Evolutionary conservation across 306 rosid genomes (phyloP).

Genomic region (Medicago lupulina): DNA sequence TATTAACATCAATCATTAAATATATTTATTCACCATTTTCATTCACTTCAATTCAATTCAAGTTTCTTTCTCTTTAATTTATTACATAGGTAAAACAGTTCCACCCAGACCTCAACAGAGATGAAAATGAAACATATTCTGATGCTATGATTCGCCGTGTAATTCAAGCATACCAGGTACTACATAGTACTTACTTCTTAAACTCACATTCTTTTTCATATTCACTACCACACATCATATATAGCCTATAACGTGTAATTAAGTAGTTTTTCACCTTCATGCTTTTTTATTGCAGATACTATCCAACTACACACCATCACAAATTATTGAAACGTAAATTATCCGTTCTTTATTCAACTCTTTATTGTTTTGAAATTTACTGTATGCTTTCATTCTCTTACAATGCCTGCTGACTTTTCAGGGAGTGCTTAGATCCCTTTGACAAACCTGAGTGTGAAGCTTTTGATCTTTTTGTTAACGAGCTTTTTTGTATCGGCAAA

Average conservation of each 20-base stretch:
- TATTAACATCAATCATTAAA: constrained; percentile 19
- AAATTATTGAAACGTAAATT: constrained; percentile 72
- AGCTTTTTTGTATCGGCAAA: constrained; percentile 79
- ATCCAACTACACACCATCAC: constrained; percentile 68
- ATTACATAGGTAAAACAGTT: constrained; percentile 79
- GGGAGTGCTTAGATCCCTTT: constrained; percentile 94
- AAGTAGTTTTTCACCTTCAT: constrained; percentile 8
- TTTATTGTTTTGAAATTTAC: neutral
- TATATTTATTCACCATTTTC: neutral
- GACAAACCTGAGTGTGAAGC: constrained; percentile 94
- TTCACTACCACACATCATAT: neutral
- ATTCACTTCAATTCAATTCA: neutral
- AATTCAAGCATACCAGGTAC: constrained; percentile 82
- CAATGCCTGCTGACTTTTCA: constrained; percentile 39
- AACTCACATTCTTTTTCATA: neutral
- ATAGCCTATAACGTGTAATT: constrained; percentile 1
- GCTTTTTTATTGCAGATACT: constrained; percentile 59
- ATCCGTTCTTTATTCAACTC: neutral
- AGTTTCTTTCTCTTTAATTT: neutral
- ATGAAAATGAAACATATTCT: constrained; percentile 46
- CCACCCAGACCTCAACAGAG: constrained; percentile 79
- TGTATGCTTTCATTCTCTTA: constrained; percentile 2
- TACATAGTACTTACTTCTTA: neutral
- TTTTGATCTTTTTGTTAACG: constrained; percentile 80
- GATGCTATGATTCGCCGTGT: constrained; percentile 84